phyloP scores from a whole-genome alignment of 768 basidiomycete species.

The Butyriboletus loyo region DNA sequence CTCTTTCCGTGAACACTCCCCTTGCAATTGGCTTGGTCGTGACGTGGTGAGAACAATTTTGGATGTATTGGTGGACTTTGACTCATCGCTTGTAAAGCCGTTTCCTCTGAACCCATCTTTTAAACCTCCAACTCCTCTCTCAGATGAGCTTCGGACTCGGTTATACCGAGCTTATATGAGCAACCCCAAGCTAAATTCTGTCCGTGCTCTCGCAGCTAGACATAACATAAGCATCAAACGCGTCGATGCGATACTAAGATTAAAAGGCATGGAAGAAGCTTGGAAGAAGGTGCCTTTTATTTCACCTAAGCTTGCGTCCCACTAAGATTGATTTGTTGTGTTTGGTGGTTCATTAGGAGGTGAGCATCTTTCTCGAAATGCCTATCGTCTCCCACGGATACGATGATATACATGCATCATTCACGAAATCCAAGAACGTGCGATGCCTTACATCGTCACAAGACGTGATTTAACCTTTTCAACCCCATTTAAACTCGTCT shows the following conservation, averaged over 20 bases:
- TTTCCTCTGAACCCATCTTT: slow-evolving; percentile 86
- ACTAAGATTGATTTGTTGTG: slow-evolving; percentile 3
- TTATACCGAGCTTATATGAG: slow-evolving; percentile 62
- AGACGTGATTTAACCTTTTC: slow-evolving; percentile 60
- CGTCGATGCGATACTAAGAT: slow-evolving; percentile 75
- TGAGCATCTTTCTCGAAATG: slow-evolving; percentile 25
- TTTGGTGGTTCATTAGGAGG: slow-evolving; percentile 34
- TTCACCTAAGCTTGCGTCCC: slow-evolving; percentile 2
- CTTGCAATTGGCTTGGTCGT: slow-evolving; percentile 62
- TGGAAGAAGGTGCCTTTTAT: slow-evolving; percentile 64
- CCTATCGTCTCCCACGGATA: neutral
- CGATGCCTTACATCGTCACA: slow-evolving; percentile 60
- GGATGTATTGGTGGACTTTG: neutral
- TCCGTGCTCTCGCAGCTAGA: slow-evolving; percentile 57
- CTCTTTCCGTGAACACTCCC: slow-evolving; percentile 30
- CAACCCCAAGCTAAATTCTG: slow-evolving; percentile 53
- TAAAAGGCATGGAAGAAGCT: slow-evolving; percentile 73
- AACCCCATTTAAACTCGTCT: slow-evolving; percentile 62
- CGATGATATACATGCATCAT: slow-evolving; percentile 64
- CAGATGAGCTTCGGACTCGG: slow-evolving; percentile 51
- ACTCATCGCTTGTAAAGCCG: slow-evolving; percentile 46
- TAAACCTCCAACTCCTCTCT: slow-evolving; percentile 73
- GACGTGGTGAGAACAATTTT: slow-evolving; percentile 45
- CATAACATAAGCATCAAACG: slow-evolving; percentile 74
- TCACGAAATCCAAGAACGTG: slow-evolving; percentile 64